Percentiles rank a stretch among this genome's conserved stretches.
These are phyloP conservation scores for Fragaria vesca DNA, from an alignment of 306 rosid species.

Conservation along the genomic window DNA sequence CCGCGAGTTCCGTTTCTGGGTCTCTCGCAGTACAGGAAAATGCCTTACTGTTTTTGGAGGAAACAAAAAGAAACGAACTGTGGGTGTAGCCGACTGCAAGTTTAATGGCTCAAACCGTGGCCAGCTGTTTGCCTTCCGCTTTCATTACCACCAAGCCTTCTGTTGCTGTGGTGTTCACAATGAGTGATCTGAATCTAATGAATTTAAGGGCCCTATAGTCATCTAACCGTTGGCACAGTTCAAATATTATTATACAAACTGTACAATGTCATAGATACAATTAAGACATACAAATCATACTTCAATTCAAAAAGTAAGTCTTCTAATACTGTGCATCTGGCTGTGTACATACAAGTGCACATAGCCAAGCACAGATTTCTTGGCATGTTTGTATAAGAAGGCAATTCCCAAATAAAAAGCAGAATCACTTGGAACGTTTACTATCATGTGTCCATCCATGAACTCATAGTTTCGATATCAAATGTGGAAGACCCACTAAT, in stretches of 20 bases:
- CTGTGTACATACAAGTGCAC: not conserved
- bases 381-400: not conserved
- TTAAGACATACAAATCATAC: not conserved
- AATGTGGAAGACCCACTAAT: not conserved
- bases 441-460: not conserved
- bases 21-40: constrained; percentile 35
- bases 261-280: not conserved
- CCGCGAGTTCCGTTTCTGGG: constrained; percentile 29
- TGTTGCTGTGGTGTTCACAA: constrained; percentile 45
- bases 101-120: constrained; percentile 34
- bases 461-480: not conserved
- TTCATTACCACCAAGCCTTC: constrained; percentile 46
- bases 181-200: not conserved
- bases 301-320: not conserved
- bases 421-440: not conserved
- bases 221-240: not conserved
- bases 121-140: constrained; percentile 43
- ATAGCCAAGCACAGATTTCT: not conserved
- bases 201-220: not conserved
- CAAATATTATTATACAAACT: not conserved
- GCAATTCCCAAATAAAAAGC: not conserved
- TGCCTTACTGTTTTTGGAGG: constrained; percentile 40
- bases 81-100: constrained; percentile 39
- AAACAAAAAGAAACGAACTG: constrained; percentile 11
- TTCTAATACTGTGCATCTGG: not conserved